Conservation (phyloP, 352 stramenopile species). For the Pythium rishiriense region DNA sequence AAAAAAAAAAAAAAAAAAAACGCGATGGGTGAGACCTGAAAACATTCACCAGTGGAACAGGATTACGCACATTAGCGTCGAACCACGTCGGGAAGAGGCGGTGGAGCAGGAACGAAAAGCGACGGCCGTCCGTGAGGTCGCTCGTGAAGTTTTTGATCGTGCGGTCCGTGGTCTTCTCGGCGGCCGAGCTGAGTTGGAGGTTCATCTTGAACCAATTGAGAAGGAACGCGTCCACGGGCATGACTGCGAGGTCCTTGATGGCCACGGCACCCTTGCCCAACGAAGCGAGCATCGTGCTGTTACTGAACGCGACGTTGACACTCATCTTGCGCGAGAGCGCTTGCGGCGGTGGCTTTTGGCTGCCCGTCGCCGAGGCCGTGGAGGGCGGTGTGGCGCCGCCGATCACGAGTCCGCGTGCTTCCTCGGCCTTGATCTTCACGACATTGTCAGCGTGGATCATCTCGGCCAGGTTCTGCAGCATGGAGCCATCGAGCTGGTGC, state of each 20-base stretch:
- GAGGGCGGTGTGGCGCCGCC: slow-evolving; percentile 3
- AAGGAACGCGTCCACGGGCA: slow-evolving; percentile 74
- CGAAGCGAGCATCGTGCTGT: slow-evolving; percentile 25
- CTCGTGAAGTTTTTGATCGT: slow-evolving; percentile 80
- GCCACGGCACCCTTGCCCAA: slow-evolving; percentile 37
- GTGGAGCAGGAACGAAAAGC: slow-evolving; percentile 72
- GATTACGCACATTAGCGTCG: slow-evolving; percentile 49
- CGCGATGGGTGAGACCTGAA: too few relatives aligned
- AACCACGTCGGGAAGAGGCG: slow-evolving; percentile 75
- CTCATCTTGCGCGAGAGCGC: slow-evolving; percentile 12
- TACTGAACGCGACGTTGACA: slow-evolving; percentile 25
- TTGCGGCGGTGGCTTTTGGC: neutral
- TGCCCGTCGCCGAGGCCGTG: neutral
- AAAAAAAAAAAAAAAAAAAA: too few relatives aligned
- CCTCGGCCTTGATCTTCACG: slow-evolving; percentile 45
- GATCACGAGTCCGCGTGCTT: slow-evolving; percentile 12
- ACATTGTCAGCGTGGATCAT: slow-evolving; percentile 59
- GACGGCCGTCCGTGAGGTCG: slow-evolving; percentile 63
- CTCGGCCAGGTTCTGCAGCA: slow-evolving; percentile 37
- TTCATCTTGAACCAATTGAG: slow-evolving; percentile 81
- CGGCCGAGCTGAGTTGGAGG: slow-evolving; percentile 57
- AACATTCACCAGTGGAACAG: too few relatives aligned
- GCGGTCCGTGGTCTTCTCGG: slow-evolving; percentile 65
- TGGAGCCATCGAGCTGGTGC: slow-evolving; percentile 62
- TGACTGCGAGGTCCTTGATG: slow-evolving; percentile 61